These are phyloP conservation scores for Glarea lozoyensis DNA, from an alignment of 495 filamentous ascomycete genomes.

Conservation along the genomic window DNA sequence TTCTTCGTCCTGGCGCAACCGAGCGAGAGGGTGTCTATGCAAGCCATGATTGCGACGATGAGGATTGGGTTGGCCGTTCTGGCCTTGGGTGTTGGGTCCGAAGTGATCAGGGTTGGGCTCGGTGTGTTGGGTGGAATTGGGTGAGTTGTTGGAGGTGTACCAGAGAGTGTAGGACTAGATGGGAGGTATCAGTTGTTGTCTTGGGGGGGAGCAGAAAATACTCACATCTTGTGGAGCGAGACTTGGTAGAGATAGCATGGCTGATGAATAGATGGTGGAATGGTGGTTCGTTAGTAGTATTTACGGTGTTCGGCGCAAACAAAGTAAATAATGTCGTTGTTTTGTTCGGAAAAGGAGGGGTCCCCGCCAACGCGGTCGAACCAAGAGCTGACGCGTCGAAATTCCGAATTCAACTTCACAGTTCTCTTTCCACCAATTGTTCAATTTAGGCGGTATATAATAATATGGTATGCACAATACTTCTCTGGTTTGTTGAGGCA, in stretches of 20 bases:
- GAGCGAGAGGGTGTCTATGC: constrained; percentile 45
- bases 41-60: constrained; percentile 15
- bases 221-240: constrained; percentile 65
- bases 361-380: too few species aligned
- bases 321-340: too few species aligned
- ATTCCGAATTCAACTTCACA: too few species aligned
- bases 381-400: too few species aligned
- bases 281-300: too few species aligned
- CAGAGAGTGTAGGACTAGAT: constrained; percentile 62
- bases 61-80: constrained; percentile 16
- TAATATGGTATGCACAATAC: too few species aligned
- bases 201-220: constrained; percentile 1
- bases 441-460: too few species aligned
- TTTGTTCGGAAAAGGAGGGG: too few species aligned
- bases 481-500: too few species aligned
- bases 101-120: constrained; percentile 21
- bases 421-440: too few species aligned
- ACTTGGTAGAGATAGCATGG: constrained; percentile 62
- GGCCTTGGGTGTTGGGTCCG: constrained; percentile 16
- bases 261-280: too few species aligned
- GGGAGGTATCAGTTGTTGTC: constrained; percentile 8
- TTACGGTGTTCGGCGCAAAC: too few species aligned
- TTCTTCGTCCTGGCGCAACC: constrained; percentile 59
- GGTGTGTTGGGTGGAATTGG: constrained; percentile 21
- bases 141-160: constrained; percentile 42